Conservation (phyloP, 768 basidiomycete genomes). For the Neoboletus brunneissimus region DNA sequence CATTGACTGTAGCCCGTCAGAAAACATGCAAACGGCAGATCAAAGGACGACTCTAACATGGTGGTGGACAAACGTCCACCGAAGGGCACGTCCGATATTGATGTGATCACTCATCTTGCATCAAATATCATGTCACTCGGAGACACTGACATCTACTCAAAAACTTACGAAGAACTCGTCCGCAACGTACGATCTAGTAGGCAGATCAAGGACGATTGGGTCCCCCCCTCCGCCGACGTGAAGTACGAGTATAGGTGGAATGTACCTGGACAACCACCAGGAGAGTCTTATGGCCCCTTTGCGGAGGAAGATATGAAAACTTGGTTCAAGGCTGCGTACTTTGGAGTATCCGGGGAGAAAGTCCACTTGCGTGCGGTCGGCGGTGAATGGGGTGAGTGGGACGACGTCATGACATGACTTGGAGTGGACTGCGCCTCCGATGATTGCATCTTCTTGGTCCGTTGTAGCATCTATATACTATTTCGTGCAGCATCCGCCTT, state of each 20-base stretch:
- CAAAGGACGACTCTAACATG: constrained; percentile 42
- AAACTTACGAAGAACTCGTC: constrained; percentile 82
- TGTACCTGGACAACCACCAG: constrained; percentile 46
- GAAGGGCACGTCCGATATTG: constrained; percentile 55
- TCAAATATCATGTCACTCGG: constrained; percentile 87
- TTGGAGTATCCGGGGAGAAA: constrained; percentile 74
- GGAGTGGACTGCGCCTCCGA: background rate
- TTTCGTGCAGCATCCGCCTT: background rate
- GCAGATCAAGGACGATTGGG: constrained; percentile 64
- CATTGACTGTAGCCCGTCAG: constrained; percentile 11
- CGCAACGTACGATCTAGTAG: constrained; percentile 72
- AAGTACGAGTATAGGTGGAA: constrained; percentile 85
- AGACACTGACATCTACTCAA: constrained; percentile 82
- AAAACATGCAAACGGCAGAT: constrained; percentile 33
- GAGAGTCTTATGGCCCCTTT: constrained; percentile 75
- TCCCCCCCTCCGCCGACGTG: constrained; percentile 70
- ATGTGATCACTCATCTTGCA: constrained; percentile 78
- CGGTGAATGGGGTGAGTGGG: constrained; percentile 75
- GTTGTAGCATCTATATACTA: constrained; percentile 17
- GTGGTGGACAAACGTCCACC: constrained; percentile 44
- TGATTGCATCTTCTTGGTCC: background rate
- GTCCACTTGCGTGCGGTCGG: constrained; percentile 67
- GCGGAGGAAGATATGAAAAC: constrained; percentile 72
- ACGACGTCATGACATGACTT: constrained; percentile 52
- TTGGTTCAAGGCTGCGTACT: constrained; percentile 81